phyloP scores from a whole-genome alignment of 2,329 filamentous ascomycete species.

The Ceratocystis alfenasii region DNA sequence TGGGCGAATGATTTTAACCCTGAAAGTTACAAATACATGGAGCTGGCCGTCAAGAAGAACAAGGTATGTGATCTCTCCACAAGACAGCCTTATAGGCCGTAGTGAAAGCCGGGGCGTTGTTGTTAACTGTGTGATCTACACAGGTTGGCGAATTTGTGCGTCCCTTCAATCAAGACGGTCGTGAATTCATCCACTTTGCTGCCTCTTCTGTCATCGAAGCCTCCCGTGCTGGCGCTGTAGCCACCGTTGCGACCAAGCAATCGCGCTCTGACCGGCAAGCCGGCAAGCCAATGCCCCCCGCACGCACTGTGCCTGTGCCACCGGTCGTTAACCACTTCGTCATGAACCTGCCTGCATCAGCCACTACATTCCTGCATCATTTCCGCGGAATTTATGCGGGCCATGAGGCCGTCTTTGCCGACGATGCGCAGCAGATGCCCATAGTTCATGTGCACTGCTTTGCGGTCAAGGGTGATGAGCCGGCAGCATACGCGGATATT shows the following conservation, averaged over 20 bases:
- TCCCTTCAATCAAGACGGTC: slow-evolving; percentile 71
- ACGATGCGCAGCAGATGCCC: slow-evolving; percentile 50
- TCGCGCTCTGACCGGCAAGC: slow-evolving; percentile 29
- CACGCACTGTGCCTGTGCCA: slow-evolving; percentile 46
- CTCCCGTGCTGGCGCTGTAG: slow-evolving; percentile 41
- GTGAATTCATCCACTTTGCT: slow-evolving; percentile 62
- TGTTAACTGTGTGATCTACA: not conserved
- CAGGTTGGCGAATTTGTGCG: slow-evolving; percentile 57
- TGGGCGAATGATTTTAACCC: slow-evolving; percentile 97
- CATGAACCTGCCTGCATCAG: slow-evolving; percentile 91
- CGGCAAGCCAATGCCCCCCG: slow-evolving; percentile 28
- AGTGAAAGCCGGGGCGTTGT: not conserved
- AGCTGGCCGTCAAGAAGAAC: slow-evolving; percentile 60
- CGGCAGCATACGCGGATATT: slow-evolving; percentile 45
- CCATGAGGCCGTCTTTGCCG: slow-evolving; percentile 51
- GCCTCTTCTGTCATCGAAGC: slow-evolving; percentile 48
- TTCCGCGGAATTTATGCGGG: slow-evolving; percentile 75
- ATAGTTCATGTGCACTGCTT: slow-evolving; percentile 94
- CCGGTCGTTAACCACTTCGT: slow-evolving; percentile 81
- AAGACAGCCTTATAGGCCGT: slow-evolving; percentile 19
- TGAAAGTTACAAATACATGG: slow-evolving; percentile 64
- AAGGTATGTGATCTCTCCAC: slow-evolving; percentile 45
- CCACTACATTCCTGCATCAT: slow-evolving; percentile 62
- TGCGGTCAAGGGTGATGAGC: slow-evolving; percentile 62
- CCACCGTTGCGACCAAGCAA: slow-evolving; percentile 36